phyloP scores from a whole-genome alignment of 164 flowering plant genomes.

The Vitis riparia region DNA sequence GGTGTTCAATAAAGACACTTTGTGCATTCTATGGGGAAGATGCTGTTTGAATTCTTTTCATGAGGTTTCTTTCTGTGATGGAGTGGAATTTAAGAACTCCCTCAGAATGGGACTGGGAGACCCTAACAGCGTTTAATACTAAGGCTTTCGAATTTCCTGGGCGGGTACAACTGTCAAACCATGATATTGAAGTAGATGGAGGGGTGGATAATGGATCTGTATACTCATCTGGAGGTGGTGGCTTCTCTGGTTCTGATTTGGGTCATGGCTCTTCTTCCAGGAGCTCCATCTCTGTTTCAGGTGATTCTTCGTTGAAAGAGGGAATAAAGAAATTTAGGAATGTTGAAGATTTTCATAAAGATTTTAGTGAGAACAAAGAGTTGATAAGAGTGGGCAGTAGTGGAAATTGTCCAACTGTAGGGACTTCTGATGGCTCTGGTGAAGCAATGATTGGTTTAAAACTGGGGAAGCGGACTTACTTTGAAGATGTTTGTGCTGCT shows the following conservation, averaged over 20 bases:
- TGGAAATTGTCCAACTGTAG: slow-evolving; percentile 40
- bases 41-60: slow-evolving; percentile 10
- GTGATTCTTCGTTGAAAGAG: slow-evolving; percentile 54
- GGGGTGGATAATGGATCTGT: slow-evolving; percentile 49
- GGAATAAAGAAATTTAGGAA: slow-evolving; percentile 37
- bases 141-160: slow-evolving; percentile 32
- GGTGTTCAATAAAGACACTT: too few relatives aligned
- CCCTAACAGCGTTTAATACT: slow-evolving; percentile 30
- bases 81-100: slow-evolving; percentile 53
- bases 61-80: slow-evolving; percentile 32
- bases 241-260: slow-evolving; percentile 51
- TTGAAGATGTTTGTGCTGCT: slow-evolving; percentile 53
- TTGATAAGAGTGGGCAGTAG: slow-evolving; percentile 25
- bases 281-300: slow-evolving; percentile 69
- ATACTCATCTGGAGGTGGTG: slow-evolving; percentile 46
- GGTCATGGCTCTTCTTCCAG: slow-evolving; percentile 52
- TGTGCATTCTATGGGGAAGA: slow-evolving; percentile 7
- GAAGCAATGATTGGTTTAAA: slow-evolving; percentile 72
- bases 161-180: slow-evolving; percentile 32
- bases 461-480: slow-evolving; percentile 81
- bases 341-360: slow-evolving; percentile 23
- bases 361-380: slow-evolving; percentile 31
- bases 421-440: slow-evolving; percentile 50
- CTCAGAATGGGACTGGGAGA: slow-evolving; percentile 61
- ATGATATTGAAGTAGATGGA: slow-evolving; percentile 50